Evolutionary conservation across 345 rosid species (phyloP).

Genomic region (Euphorbia lathyris): DNA sequence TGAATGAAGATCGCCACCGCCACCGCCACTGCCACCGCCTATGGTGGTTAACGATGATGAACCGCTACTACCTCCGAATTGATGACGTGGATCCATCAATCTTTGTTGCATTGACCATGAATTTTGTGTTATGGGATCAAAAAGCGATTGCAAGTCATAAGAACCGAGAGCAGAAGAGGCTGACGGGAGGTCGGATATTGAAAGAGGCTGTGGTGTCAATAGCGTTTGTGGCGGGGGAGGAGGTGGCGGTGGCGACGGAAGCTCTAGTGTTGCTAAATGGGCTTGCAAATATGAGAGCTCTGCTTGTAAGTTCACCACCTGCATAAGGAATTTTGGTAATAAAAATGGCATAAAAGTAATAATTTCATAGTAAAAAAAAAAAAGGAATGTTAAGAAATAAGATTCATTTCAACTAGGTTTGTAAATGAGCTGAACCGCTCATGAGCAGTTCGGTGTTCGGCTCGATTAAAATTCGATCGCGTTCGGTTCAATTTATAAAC

Average conservation of each 20-base stretch:
- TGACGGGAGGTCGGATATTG: constrained; percentile 61
- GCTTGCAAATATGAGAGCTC: constrained; percentile 29
- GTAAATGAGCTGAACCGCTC: too few species aligned
- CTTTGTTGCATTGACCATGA: constrained; percentile 59
- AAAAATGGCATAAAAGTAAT: neutral
- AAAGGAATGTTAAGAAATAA: neutral
- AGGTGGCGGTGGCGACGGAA: constrained; percentile 21
- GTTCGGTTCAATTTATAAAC: too few species aligned
- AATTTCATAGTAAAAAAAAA: neutral
- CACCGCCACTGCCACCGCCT: constrained; percentile 50
- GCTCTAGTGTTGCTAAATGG: constrained; percentile 26
- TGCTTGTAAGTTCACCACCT: constrained; percentile 34
- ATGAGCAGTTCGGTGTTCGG: too few species aligned
- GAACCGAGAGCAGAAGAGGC: constrained; percentile 51
- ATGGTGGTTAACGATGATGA: constrained; percentile 28
- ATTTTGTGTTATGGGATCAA: constrained; percentile 64
- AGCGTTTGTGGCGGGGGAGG: constrained; percentile 24
- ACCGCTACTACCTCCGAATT: constrained; percentile 29
- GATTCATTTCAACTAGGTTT: too few species aligned
- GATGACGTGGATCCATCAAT: constrained; percentile 60
- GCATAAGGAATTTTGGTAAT: neutral
- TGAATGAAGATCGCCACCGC: constrained; percentile 61
- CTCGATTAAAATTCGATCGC: too few species aligned
- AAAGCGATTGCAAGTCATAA: constrained; percentile 64
- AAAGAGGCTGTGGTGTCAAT: constrained; percentile 43